phyloP scores from a whole-genome alignment of 1,139 yeast genomes.

The Suhomyces ambrosiae region DNA sequence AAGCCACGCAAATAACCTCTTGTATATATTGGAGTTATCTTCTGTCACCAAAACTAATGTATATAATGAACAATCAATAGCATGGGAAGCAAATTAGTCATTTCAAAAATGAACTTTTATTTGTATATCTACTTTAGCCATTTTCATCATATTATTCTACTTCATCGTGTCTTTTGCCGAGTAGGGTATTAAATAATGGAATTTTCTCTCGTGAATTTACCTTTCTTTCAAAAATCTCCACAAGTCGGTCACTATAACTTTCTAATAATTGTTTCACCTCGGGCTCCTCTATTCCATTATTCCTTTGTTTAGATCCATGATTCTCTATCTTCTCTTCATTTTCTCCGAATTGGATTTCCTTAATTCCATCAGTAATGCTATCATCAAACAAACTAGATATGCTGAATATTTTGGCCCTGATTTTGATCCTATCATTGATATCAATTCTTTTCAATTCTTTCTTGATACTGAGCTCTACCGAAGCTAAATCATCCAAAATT shows the following conservation, averaged over 20 bases:
- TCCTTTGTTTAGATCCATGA: not conserved
- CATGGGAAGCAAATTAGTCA: too few relatives aligned
- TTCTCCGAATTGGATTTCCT: not conserved
- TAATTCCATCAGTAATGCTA: not conserved
- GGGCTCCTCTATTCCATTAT: not conserved
- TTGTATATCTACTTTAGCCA: too few relatives aligned
- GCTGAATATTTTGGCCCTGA: slow-evolving; percentile 1
- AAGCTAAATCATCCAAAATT: slow-evolving; percentile 1
- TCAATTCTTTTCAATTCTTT: slow-evolving; percentile 1
- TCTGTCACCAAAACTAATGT: too few relatives aligned
- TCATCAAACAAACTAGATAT: slow-evolving; percentile 3
- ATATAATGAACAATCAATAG: too few relatives aligned
- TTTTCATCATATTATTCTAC: slow-evolving; percentile 1
- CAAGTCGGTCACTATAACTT: slow-evolving; percentile 35
- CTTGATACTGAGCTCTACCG: slow-evolving; percentile 1
- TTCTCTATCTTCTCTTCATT: not conserved
- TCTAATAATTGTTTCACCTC: slow-evolving; percentile 24
- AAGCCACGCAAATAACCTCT: slow-evolving; percentile 29
- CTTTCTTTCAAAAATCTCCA: slow-evolving; percentile 28
- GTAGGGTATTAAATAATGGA: slow-evolving; percentile 4
- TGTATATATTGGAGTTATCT: too few relatives aligned
- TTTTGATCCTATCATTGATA: not conserved
- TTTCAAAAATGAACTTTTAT: too few relatives aligned
- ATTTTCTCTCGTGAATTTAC: slow-evolving; percentile 7
- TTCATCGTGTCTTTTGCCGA: slow-evolving; percentile 1